Evolutionary conservation across 768 basidiomycete genomes (phyloP), one percentile per base, ranked within the genome.

Genomic region (Boletus rufocinnamomeus): DNA sequence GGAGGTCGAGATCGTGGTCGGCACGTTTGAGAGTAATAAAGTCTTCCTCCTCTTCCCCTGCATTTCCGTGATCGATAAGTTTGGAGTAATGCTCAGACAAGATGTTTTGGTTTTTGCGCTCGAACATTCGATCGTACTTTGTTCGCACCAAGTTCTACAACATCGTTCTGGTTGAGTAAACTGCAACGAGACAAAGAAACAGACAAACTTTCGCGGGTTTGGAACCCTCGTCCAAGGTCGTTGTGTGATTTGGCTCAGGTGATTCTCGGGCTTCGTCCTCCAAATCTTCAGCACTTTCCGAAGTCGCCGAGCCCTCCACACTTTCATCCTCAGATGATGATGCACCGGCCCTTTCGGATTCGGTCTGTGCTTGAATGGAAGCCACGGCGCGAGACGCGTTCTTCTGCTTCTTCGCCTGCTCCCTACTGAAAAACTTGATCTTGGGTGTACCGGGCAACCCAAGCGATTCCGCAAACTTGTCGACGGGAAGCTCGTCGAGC

Each of bases 61-160:
- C 77, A 10, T 74, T 76, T 43, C 77, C 78, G 63, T 88, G 88
- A 60, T 92, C 90, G 59, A 98, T 79, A 40, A 99, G 86, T 68
- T 92, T 93, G 57, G 79, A 81, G 76, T 97, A 98, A 72, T 97
- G 95, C 59, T 87, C 84, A 0, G 95, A 93, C 34, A 98, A 81
- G 50, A 98, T 87, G 62, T 86, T 88, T 72, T 97, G 95, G 70
- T 97, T 98, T 72, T 93, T 96, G 56, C 95, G 85, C 68, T 91
- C 90, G 70, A 98, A 98, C 95, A 99, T 98, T 52, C 93, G 85
- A 73, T 98, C 96, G 72, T 98, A 97, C 75, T 96, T 98, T 3
- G 96, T 98, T 51, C 91, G 84, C 0, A 90, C 87, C 11, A 71
- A 69, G 45, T 73, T 66, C 79, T 79, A 59, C 16, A 51, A 47